A percentile compares a stretch with the other conserved stretches of the same genome.
Conservation (phyloP, 2,329 filamentous ascomycete species). For the Myriosclerotinia curreyana region DNA sequence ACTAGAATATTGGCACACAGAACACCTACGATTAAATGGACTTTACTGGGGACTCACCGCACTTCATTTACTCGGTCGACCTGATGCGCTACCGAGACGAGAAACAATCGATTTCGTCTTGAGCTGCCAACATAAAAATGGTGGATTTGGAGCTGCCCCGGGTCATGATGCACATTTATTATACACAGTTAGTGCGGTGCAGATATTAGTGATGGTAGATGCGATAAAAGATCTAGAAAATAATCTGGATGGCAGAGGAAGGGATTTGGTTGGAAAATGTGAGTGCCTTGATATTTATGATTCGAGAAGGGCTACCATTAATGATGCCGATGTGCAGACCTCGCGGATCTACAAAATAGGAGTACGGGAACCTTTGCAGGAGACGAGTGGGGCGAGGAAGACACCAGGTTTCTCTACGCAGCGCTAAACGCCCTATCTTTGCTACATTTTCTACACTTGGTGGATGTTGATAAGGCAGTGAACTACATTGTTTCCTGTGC, state of each 20-base stretch:
- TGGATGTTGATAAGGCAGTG: conserved; percentile 79
- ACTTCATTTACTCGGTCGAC: conserved; percentile 77
- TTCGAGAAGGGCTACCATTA: conserved; percentile 23
- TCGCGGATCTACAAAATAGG: conserved; percentile 76
- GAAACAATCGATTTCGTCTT: conserved; percentile 90
- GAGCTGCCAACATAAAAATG: conserved; percentile 83
- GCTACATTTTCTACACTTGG: conserved; percentile 66
- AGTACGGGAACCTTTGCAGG: conserved; percentile 85
- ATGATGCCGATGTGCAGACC: conserved; percentile 50
- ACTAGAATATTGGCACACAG: conserved; percentile 96
- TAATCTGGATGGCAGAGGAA: conserved; percentile 50
- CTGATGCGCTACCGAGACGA: conserved; percentile 75
- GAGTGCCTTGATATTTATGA: conserved; percentile 43
- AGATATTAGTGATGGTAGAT: conserved; percentile 84
- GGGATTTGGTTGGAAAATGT: conserved; percentile 75
- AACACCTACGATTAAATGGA: conserved; percentile 91
- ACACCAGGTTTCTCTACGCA: conserved; percentile 91
- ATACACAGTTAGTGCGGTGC: conserved; percentile 91
- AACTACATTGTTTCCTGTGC: conserved; percentile 75
- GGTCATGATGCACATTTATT: conserved; percentile 95
- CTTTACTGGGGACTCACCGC: conserved; percentile 95
- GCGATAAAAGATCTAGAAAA: conserved; percentile 80
- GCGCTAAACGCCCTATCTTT: conserved; percentile 88
- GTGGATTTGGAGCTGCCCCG: conserved; percentile 90
- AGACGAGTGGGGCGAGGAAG: conserved; percentile 94